These are phyloP conservation scores for Penicillium desertorum DNA, from an alignment of 495 filamentous ascomycete species.

Conservation along the genomic window DNA sequence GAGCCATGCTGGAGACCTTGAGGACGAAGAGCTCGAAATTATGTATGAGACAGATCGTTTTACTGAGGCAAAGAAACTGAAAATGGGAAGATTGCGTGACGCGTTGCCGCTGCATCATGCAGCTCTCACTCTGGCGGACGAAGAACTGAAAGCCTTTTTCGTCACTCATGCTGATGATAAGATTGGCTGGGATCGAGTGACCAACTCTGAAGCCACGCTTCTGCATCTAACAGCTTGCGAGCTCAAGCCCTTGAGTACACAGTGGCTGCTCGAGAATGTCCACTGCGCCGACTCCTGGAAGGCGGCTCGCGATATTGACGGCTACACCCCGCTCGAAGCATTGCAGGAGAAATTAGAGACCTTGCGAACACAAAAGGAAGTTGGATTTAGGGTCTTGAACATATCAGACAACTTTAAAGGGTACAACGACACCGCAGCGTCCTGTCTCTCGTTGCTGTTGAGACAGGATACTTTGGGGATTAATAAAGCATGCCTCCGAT, in stretches of 20 bases:
- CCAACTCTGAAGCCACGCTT: constrained; percentile 23
- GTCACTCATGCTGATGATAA: too few species aligned
- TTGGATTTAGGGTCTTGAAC: constrained; percentile 10
- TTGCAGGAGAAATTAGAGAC: constrained; percentile 24
- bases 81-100: too few species aligned
- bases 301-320: constrained; percentile 25
- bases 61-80: too few species aligned
- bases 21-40: too few species aligned
- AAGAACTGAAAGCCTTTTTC: too few species aligned
- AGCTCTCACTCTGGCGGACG: too few species aligned
- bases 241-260: constrained; percentile 25
- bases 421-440: constrained; percentile 18
- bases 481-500: constrained; percentile 23
- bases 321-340: constrained; percentile 30
- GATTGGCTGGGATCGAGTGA: constrained; percentile 2
- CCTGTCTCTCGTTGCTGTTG: constrained; percentile 26
- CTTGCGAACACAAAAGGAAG: constrained; percentile 18
- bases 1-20: too few species aligned
- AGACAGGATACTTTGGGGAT: constrained; percentile 15
- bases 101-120: too few species aligned
- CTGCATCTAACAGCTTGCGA: constrained; percentile 27
- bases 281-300: constrained; percentile 21
- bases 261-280: constrained; percentile 29
- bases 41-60: too few species aligned
- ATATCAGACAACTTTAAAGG: constrained; percentile 30